phyloP scores from a whole-genome alignment of 2,329 filamentous ascomycete genomes.

The Graphilbum ipis-grandicollis region DNA sequence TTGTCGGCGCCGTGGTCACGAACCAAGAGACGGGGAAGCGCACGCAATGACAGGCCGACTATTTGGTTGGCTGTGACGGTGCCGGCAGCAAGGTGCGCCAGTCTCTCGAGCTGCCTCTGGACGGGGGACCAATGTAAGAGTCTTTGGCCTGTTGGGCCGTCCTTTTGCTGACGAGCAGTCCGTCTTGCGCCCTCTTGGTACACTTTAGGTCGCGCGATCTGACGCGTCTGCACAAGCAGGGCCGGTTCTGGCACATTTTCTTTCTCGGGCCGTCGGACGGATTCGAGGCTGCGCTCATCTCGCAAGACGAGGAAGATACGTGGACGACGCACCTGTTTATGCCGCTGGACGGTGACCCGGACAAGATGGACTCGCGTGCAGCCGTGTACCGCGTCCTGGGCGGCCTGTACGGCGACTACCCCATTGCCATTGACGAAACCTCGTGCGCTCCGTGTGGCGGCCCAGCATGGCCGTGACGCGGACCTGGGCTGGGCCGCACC shows the following conservation, averaged over 20 bases:
- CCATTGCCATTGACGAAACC: constrained; percentile 10
- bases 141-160: constrained; percentile 1
- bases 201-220: constrained; percentile 10
- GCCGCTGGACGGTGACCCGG: constrained; percentile 1
- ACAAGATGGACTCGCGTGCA: constrained; percentile 1
- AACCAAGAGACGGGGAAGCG: no score
- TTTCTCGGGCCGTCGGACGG: constrained; percentile 1
- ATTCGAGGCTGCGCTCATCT: constrained; percentile 3
- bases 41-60: not conserved
- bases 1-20: not conserved
- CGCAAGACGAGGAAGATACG: constrained; percentile 6
- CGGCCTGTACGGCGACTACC: constrained; percentile 2
- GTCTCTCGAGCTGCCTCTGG: constrained; percentile 1
- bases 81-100: constrained; percentile 2
- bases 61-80: constrained; percentile 4
- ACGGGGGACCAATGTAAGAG: constrained; percentile 6
- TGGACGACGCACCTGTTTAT: constrained; percentile 3
- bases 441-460: constrained; percentile 9
- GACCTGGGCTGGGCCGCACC: constrained; percentile 9
- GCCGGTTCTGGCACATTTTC: constrained; percentile 11
- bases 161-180: no score
- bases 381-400: constrained; percentile 3
- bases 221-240: constrained; percentile 3
- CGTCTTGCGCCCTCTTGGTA: no score
- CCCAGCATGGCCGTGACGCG: constrained; percentile 10